Conservation (phyloP, 2,329 filamentous ascomycete species). For the Byssochlamys sp. region DNA sequence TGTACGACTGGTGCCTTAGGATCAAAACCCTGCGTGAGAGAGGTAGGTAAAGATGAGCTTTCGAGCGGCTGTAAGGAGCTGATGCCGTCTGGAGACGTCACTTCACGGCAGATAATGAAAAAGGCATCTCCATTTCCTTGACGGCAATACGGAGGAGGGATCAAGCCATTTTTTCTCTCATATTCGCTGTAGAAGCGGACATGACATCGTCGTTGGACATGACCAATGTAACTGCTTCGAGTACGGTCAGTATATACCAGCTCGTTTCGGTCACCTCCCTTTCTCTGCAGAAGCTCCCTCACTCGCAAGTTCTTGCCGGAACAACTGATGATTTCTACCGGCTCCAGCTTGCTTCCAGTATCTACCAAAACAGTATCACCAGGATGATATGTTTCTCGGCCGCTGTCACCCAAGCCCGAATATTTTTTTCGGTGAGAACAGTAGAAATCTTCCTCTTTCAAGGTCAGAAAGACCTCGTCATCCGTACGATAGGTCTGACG, state of each 20-base stretch:
- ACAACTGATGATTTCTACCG: constrained; percentile 48
- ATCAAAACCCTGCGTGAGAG: constrained; percentile 49
- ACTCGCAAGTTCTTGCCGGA: constrained; percentile 32
- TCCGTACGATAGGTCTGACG: constrained; percentile 58
- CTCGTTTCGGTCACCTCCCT: constrained; percentile 43
- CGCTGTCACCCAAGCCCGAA: neutral
- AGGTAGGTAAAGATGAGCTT: neutral
- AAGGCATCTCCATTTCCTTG: constrained; percentile 59
- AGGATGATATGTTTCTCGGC: constrained; percentile 24
- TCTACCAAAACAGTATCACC: constrained; percentile 55
- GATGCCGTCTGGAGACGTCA: constrained; percentile 2
- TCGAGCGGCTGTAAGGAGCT: constrained; percentile 1
- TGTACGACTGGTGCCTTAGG: constrained; percentile 28
- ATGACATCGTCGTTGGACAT: constrained; percentile 49
- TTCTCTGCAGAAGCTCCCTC: constrained; percentile 46
- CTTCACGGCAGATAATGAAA: constrained; percentile 45
- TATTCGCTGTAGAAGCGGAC: constrained; percentile 45
- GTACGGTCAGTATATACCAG: constrained; percentile 38
- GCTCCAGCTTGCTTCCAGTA: constrained; percentile 41
- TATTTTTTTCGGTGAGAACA: constrained; percentile 36
- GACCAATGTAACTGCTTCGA: constrained; percentile 24
- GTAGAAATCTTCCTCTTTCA: constrained; percentile 45
- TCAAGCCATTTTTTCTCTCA: constrained; percentile 19
- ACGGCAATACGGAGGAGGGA: constrained; percentile 57
- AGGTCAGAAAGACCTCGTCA: constrained; percentile 53